phyloP scores from a whole-genome alignment of 495 filamentous ascomycete species.

The Haplographium delicatum region DNA sequence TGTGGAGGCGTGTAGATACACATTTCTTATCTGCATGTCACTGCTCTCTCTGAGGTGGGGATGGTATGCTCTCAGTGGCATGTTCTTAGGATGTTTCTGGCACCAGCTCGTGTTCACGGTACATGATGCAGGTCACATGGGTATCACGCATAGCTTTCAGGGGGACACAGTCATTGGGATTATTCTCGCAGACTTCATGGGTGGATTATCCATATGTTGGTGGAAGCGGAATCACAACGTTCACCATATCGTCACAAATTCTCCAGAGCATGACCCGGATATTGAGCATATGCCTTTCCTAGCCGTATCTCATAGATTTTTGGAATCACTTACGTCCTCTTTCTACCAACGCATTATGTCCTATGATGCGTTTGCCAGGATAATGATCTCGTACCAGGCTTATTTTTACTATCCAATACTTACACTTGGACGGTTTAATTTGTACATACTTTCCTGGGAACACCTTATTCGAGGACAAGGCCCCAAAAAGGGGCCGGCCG shows the following conservation, averaged over 20 bases:
- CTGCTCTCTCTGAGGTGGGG: constrained; percentile 60
- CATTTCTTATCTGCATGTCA: constrained; percentile 57
- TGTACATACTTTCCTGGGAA: constrained; percentile 80
- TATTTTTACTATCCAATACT: constrained; percentile 87
- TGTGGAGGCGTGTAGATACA: constrained; percentile 71
- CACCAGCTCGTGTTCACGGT: constrained; percentile 94
- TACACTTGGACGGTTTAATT: constrained; percentile 83
- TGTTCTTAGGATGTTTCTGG: constrained; percentile 84
- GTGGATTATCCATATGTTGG: constrained; percentile 90
- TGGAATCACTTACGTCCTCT: constrained; percentile 69
- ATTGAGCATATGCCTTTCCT: constrained; percentile 97
- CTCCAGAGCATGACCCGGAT: constrained; percentile 94
- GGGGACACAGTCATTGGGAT: constrained; percentile 83
- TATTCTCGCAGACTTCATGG: constrained; percentile 82
- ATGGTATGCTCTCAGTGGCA: constrained; percentile 71
- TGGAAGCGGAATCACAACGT: constrained; percentile 99
- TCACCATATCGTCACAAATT: constrained; percentile 96
- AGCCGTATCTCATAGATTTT: constrained; percentile 83
- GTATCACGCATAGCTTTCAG: constrained; percentile 85
- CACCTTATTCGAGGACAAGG: constrained; percentile 72
- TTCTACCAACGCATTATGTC: constrained; percentile 87
- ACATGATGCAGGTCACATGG: constrained; percentile 97
- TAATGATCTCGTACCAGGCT: constrained; percentile 69
- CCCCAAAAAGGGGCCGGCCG: constrained; percentile 74
- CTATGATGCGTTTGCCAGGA: constrained; percentile 70